Evolutionary conservation across 2,329 filamentous ascomycete genomes (phyloP).

Genomic region (Elsinoe arachidis): DNA sequence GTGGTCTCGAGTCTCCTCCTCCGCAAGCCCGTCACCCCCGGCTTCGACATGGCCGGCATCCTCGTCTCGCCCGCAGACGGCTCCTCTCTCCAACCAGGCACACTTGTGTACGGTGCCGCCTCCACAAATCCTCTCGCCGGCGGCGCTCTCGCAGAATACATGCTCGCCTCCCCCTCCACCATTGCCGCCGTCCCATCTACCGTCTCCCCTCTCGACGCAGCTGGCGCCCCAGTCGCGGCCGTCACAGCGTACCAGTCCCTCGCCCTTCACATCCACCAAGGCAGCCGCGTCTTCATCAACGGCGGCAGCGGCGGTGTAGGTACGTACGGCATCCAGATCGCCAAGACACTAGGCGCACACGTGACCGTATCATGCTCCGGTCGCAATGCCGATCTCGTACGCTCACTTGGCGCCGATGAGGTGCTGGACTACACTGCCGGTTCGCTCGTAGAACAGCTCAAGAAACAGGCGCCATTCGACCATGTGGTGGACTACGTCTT

Average conservation of each 20-base stretch:
- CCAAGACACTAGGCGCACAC: conserved; percentile 51
- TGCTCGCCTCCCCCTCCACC: conserved; percentile 28
- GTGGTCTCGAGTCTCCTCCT: conserved; percentile 31
- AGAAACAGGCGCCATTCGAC: conserved; percentile 35
- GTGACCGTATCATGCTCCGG: conserved; percentile 54
- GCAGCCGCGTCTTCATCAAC: conserved; percentile 54
- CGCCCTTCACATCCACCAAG: conserved; percentile 28
- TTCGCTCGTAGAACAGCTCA: conserved; percentile 42
- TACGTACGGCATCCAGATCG: conserved; percentile 53
- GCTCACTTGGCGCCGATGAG: conserved; percentile 52
- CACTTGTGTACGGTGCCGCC: conserved; percentile 33
- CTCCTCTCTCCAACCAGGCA: conserved; percentile 27
- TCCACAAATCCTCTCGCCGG: conserved; percentile 26
- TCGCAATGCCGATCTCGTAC: conserved; percentile 49
- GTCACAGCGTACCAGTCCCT: conserved; percentile 34
- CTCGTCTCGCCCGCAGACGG: conserved; percentile 36
- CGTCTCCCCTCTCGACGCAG: conserved; percentile 30
- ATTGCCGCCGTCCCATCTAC: conserved; percentile 37
- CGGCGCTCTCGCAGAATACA: conserved; percentile 32
- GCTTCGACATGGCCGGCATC: conserved; percentile 45
- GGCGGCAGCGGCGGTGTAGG: conserved; percentile 57
- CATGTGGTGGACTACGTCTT: conserved; percentile 54
- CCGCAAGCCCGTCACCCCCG: conserved; percentile 38
- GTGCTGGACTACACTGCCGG: conserved; percentile 51
- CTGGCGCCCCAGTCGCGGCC: conserved; percentile 27